A percentile compares a stretch with the other conserved stretches of the same genome.
Evolutionary conservation across 225 moss, liverwort and hornwort species (phyloP).

Genomic region (Physcomitrellopsis africana): DNA sequence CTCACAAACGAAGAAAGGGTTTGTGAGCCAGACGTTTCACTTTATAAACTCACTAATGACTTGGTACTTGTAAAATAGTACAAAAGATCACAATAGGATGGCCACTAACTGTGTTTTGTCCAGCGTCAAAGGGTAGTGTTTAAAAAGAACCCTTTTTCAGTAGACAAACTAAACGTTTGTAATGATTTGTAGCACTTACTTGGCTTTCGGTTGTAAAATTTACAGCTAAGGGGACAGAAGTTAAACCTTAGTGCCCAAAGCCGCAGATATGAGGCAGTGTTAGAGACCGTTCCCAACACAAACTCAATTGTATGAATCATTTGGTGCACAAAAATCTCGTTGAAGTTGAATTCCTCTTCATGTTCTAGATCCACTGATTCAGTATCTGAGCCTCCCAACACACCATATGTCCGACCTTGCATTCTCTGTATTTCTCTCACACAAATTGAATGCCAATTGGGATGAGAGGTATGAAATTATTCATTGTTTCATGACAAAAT

Average conservation of each 20-base stretch:
- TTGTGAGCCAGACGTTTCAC: too few species aligned
- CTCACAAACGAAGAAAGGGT: too few species aligned
- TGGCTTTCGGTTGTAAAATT: neutral
- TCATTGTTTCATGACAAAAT: conserved; percentile 17
- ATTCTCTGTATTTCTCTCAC: conserved; percentile 55
- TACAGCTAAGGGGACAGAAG: neutral
- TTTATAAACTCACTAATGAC: too few species aligned
- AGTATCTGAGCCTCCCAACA: conserved; percentile 79
- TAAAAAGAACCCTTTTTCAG: neutral
- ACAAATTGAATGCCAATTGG: conserved; percentile 13
- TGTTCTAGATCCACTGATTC: conserved; percentile 79
- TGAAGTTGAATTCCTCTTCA: conserved; percentile 80
- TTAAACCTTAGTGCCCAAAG: conserved; percentile 91
- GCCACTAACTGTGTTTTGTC: too few species aligned
- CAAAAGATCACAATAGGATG: too few species aligned
- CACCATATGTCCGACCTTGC: conserved; percentile 79
- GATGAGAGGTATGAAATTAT: neutral
- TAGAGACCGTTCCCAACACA: conserved; percentile 94
- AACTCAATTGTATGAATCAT: conserved; percentile 99
- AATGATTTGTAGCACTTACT: neutral
- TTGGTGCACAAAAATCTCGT: conserved; percentile 93
- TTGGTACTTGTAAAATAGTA: too few species aligned
- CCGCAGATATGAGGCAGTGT: conserved; percentile 95
- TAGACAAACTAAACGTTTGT: too few species aligned
- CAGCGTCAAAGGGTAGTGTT: neutral